Base-by-base conservation (phyloP, 331 rosid genomes). In the Prunus yedoensis region DNA sequence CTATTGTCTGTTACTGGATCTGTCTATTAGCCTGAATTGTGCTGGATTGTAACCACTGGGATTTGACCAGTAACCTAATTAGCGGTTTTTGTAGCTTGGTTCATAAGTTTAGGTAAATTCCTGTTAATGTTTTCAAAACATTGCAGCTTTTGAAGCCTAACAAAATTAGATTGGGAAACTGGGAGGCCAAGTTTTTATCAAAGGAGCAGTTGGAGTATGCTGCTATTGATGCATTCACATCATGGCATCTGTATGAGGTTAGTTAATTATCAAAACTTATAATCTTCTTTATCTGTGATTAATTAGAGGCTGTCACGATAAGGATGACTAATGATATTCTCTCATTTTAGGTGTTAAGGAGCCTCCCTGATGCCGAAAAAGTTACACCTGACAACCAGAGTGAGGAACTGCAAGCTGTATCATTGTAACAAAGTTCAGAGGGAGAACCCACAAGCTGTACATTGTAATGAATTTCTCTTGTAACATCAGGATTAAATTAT, bases 171-270 rank as follows among this genome's bases (percentile, higher is more conserved):
- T 63, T 87, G 72, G 95, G 97, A 77, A 94, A 94, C 82, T 94
- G 99, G 96, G 97, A 92, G 81, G 77, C 84, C 71, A 65, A 77
- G 66, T 63, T 71, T 77, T 78, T 94, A 59, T 90, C 99, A 32
- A 71, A 83, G 80, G 84, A 68, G 54, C 97, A 94, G 83, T 80
- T 90, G 80, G 79, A 85, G 43, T 94, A 94, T 87, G 99, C 97
- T 59, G 97, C 99, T 50, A 92, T 90, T 2, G 99, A 94, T 82
- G 97, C 97, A 61, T 91, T 83, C 78, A 88, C 88, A 73, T 91
- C 97, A 73, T 89, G 96, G 99, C 83, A 75, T 87, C 89, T 94
- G 23, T 84, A 89, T 61, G 84, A 92, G 96, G 99, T 94, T 41
- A 56, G 74, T 65, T 50, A 38, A 21, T 56, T 53, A 68, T 71